phyloP scores from a whole-genome alignment of 1,284 basidiomycete species.

The Austropuccinia psidii region DNA sequence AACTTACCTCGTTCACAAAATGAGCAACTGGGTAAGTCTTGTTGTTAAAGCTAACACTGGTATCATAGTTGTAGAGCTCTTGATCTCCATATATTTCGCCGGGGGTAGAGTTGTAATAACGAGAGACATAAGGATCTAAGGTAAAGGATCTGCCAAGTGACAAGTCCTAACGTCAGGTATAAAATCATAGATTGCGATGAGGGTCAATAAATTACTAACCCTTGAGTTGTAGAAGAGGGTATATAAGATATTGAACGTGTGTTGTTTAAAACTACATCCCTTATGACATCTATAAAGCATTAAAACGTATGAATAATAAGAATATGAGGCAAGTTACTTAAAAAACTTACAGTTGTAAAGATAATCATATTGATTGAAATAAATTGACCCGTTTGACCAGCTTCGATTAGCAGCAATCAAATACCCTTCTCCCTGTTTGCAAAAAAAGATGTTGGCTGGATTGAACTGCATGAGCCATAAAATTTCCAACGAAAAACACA shows the following conservation, averaged over 20 bases:
- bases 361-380: constrained; percentile 53
- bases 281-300: constrained; percentile 57
- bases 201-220: background rate
- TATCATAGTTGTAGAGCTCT: constrained; percentile 59
- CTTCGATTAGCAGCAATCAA: constrained; percentile 5
- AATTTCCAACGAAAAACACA: constrained; percentile 51
- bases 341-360: constrained; percentile 51
- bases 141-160: constrained; percentile 52
- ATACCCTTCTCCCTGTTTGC: constrained; percentile 33
- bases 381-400: constrained; percentile 31
- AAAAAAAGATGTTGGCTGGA: constrained; percentile 54
- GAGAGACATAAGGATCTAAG: constrained; percentile 55
- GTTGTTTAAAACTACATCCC: constrained; percentile 53
- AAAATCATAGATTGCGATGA: background rate
- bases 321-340: constrained; percentile 47
- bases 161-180: background rate
- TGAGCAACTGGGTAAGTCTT: constrained; percentile 56
- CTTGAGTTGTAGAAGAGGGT: constrained; percentile 57
- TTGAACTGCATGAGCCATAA: constrained; percentile 59
- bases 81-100: constrained; percentile 58
- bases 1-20: constrained; percentile 55
- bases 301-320: constrained; percentile 52
- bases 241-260: constrained; percentile 58
- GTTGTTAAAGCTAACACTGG: constrained; percentile 55
- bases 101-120: constrained; percentile 54